Evolutionary conservation across 2,329 filamentous ascomycete species (phyloP).

Genomic region (Ramularia endophylla): DNA sequence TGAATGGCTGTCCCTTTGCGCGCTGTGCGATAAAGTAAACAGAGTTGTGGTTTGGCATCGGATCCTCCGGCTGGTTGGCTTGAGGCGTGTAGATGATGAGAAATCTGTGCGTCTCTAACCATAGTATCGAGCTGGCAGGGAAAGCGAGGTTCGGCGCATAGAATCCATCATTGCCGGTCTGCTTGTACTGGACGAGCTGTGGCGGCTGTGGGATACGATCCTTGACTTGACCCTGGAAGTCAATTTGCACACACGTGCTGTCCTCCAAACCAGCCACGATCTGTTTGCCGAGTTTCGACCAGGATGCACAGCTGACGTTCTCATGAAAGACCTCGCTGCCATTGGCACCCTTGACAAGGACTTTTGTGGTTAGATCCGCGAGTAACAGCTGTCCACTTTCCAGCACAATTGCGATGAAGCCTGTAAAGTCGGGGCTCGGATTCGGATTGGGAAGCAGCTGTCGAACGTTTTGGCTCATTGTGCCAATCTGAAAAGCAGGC

Average conservation of each 20-base stretch:
- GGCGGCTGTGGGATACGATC: constrained; percentile 74
- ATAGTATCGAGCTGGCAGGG: constrained; percentile 56
- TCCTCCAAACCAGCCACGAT: constrained; percentile 78
- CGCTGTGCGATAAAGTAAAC: constrained; percentile 76
- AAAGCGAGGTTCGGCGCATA: constrained; percentile 11
- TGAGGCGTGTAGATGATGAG: constrained; percentile 69
- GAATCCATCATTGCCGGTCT: constrained; percentile 33
- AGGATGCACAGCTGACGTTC: constrained; percentile 76
- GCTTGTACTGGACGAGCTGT: constrained; percentile 42
- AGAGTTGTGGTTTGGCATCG: constrained; percentile 46
- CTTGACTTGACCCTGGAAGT: constrained; percentile 70
- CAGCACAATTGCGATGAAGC: constrained; percentile 72
- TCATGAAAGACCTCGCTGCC: constrained; percentile 60
- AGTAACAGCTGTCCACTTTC: constrained; percentile 75
- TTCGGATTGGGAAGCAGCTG: constrained; percentile 76
- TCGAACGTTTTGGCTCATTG: constrained; percentile 67
- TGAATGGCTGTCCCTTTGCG: constrained; percentile 52
- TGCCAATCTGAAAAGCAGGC: constrained; percentile 68
- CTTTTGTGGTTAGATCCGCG: constrained; percentile 67
- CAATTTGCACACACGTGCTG: constrained; percentile 77
- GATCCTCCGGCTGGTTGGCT: constrained; percentile 13
- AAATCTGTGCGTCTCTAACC: constrained; percentile 66
- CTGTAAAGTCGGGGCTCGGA: constrained; percentile 53
- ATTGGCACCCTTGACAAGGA: constrained; percentile 52
- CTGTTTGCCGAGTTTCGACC: constrained; percentile 93